Evolutionary conservation across 73 alveolate species (phyloP).

Genomic region (Tetrahymena thermophila): DNA sequence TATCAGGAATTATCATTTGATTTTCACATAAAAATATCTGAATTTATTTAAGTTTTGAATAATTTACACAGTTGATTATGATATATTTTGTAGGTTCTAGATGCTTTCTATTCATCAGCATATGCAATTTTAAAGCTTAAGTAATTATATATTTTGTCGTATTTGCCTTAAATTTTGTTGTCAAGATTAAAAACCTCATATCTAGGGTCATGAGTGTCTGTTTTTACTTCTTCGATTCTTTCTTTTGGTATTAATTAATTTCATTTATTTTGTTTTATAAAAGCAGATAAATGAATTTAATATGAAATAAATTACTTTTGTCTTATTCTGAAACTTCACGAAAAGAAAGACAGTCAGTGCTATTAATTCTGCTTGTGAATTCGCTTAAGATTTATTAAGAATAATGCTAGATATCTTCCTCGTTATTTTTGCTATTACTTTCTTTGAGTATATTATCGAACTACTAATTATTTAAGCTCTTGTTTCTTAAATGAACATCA

Average conservation of each 20-base stretch:
- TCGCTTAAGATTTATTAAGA: background rate
- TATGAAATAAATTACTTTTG: background rate
- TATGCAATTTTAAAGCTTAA: background rate
- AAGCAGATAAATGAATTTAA: background rate
- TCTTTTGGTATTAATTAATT: background rate
- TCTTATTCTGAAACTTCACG: background rate
- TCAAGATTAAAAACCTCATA: background rate
- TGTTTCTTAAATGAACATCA: background rate
- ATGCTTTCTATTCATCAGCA: background rate
- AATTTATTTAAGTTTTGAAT: too few species aligned
- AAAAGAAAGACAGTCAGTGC: background rate
- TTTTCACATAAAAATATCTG: too few species aligned
- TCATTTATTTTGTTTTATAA: background rate
- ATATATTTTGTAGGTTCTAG: background rate
- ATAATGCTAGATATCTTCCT: background rate
- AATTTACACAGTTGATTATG: background rate
- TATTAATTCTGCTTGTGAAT: background rate
- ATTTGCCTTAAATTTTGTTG: background rate
- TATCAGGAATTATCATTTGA: too few species aligned
- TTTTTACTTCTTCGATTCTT: background rate
- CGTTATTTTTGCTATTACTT: background rate
- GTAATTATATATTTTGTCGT: background rate
- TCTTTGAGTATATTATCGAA: background rate
- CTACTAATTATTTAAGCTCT: background rate
- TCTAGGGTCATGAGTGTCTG: background rate